Base-by-base conservation (phyloP, 139 green algal genomes). In the Micractinium conductrix region DNA sequence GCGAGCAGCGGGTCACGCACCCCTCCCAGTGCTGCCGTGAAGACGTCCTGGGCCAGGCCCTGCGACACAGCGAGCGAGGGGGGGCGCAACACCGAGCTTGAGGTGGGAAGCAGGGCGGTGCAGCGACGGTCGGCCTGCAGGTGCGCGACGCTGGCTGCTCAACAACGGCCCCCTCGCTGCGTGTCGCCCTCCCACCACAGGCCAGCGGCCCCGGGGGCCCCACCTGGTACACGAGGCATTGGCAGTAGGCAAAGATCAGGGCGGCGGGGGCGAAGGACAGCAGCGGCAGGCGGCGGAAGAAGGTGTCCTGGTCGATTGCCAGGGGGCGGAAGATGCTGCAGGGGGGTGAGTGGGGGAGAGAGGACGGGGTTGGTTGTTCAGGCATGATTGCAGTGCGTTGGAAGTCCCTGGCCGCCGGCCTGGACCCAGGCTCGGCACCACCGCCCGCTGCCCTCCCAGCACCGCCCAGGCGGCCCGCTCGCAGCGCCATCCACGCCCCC, bases 41-140 rank as follows among this genome's bases (percentile, higher is more conserved):
- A 82, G 26, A 58, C 76, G 26, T 82, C 76, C 58, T 82, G 76
- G 58, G 58, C 72, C 76, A 82, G 76, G 37, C 76, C 76, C 58
- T 82, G 76, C 76, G 5, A 33, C 2, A 26, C 14, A 40, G 43
- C 28, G 28, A 8, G 4, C 4, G 1, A 17, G 42, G 43, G 26
- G 71, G 71, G 6, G 28, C 6, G 33, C 6, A 14, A 40, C 4
- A 38, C 62, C 65, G 43, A 12, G n/a, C 6, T 22, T n/a, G 33
- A 21, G 2, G 53, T 62, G 10, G n/a, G 33, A 12, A 33, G 65
- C n/a, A 42, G 63, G 63, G 3, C 16, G n/a, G 48, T 14, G 55
- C 16, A 65, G 16, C 19, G 19, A 7, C 16, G 55, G 55, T n/a
- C 16, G 19, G 55, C 55, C 26, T 4, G 55, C 16, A 65, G 16